phyloP scores from a whole-genome alignment of 176 grass and related monocot genomes.

The Musa beccarii region DNA sequence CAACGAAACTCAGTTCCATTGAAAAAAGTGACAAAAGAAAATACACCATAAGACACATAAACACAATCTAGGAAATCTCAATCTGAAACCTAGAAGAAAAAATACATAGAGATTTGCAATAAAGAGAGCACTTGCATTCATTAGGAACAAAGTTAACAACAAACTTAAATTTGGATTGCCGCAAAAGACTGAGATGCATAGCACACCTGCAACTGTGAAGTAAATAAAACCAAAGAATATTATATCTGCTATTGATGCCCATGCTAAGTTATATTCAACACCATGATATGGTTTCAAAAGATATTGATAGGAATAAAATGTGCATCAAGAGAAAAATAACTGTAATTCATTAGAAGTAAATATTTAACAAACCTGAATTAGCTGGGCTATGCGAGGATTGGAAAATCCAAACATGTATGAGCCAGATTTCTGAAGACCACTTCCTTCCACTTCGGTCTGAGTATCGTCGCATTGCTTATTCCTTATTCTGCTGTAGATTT shows the following conservation, averaged over 20 bases:
- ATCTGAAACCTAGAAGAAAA: not conserved
- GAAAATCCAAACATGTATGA: constrained; percentile 99
- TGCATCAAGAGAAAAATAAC: not conserved
- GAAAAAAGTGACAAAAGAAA: not conserved
- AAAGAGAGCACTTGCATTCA: not conserved
- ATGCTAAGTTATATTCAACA: not conserved
- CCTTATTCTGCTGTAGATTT: constrained; percentile 74
- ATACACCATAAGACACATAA: not conserved
- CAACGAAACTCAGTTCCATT: no score
- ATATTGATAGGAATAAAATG: not conserved
- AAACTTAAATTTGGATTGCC: no score
- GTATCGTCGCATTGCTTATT: constrained; percentile 44
- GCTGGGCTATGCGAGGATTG: constrained; percentile 76
- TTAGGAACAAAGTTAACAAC: not conserved
- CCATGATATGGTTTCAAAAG: not conserved
- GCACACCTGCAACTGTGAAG: no score
- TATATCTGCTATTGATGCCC: not conserved
- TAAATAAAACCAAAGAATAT: not conserved
- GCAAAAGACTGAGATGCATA: no score
- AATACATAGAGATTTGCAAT: not conserved
- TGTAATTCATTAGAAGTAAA: not conserved
- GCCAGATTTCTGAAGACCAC: constrained; percentile 64
- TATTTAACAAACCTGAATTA: constrained; percentile 70
- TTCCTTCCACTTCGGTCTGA: constrained; percentile 43
- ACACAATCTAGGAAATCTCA: not conserved